Conservation (phyloP, 2,329 filamentous ascomycete genomes). For the Tolypocladium guangdongense region DNA sequence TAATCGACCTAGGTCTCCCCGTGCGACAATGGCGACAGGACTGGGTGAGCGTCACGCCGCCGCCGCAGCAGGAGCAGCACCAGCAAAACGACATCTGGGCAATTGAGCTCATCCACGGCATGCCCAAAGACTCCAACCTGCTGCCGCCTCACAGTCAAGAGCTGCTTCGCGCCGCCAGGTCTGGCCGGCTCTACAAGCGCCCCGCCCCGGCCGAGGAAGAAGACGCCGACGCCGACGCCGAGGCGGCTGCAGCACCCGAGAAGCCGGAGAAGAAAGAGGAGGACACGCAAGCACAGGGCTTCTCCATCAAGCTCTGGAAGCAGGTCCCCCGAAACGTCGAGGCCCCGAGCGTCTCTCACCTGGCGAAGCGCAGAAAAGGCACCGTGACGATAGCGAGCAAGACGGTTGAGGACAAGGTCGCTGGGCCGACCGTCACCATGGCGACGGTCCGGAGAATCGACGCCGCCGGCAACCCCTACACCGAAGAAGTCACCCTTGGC, state of each 20-base stretch:
- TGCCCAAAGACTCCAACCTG: conserved; percentile 78
- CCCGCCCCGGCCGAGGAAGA: conserved; percentile 52
- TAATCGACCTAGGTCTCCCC: conserved; percentile 56
- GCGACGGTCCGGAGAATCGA: conserved; percentile 73
- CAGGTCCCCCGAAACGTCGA: conserved; percentile 50
- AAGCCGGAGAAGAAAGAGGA: conserved; percentile 54
- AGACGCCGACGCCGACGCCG: conserved; percentile 40
- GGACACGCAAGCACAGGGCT: conserved; percentile 41
- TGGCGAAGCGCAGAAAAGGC: conserved; percentile 52
- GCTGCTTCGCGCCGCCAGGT: conserved; percentile 69
- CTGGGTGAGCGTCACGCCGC: conserved; percentile 56
- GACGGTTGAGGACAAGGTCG: conserved; percentile 31
- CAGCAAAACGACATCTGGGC: conserved; percentile 60
- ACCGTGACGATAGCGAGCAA: conserved; percentile 46
- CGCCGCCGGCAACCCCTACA: conserved; percentile 67
- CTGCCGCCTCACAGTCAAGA: conserved; percentile 72
- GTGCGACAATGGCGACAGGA: conserved; percentile 83
- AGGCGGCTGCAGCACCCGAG: conserved; percentile 28
- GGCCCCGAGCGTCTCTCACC: conserved; percentile 36
- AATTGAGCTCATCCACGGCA: conserved; percentile 61
- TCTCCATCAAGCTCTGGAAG: conserved; percentile 49
- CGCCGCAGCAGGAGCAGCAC: conserved; percentile 49
- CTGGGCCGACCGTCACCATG: conserved; percentile 54
- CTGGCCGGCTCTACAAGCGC: conserved; percentile 65
- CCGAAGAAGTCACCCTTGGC: conserved; percentile 72